Base-by-base conservation (phyloP, 306 rosid species). In the Cajanus cajan region DNA sequence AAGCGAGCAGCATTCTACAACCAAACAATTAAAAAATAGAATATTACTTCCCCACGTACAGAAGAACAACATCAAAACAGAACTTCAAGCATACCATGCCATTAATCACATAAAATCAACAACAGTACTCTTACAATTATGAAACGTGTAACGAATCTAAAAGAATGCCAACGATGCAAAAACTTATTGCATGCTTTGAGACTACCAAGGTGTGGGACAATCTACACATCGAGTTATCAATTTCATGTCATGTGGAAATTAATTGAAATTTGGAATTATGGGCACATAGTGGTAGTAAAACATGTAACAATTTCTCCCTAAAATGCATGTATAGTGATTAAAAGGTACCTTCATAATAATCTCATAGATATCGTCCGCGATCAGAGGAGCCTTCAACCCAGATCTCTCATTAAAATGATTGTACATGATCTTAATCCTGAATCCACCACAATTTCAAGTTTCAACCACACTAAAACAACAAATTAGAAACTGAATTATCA, bases 351-450 rank as follows among this genome's bases (percentile, higher is more conserved):
- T 87, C 92, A 90, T 92, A 80, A 92, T 87, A n/a, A 90, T 83
- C 68, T 90, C 91, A 78, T 86, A 92, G 51, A 94, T 94, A 83
- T 92, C 97, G 36, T 94, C 94, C 2, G 94, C 93, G 16, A 92
- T 82, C 15, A 94, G 74, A 8, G 97, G 83, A 68, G 98, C 82
- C 82, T 94, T 85, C 76, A 83, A 51, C 34, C 94, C 91, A 19
- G 94, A 88, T 76, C 90, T 85, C 76, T 88, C 88, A 34, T 76
- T 89, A 45, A 90, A 70, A 83, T 94, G 96, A 57, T 34, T 14
- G 70, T 89, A 84, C 98, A 92, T 90, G 52, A 86, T 72, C 57
- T 86, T 92, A 68, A 92, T 71, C 78, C 97, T 92, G 79, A 82
- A 85, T 16, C 31, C 34, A 58, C 11, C 63, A 84, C 39, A 54